These are phyloP conservation scores for Mycena pura DNA, from an alignment of 768 basidiomycete genomes.

Conservation along the genomic window DNA sequence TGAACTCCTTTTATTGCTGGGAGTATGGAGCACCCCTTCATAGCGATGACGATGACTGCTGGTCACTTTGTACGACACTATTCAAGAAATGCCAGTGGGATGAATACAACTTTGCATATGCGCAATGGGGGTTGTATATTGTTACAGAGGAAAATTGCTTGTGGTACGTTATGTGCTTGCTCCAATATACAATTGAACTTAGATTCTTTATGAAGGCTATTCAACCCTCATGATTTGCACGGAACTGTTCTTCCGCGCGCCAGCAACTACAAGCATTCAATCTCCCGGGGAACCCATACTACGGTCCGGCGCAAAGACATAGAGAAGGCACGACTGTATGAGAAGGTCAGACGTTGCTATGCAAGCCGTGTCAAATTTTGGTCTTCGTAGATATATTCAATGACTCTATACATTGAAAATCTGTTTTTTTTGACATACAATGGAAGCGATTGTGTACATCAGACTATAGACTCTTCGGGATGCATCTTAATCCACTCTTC, in stretches of 20 bases:
- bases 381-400: too few species aligned
- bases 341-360: neutral
- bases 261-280: neutral
- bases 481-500: too few species aligned
- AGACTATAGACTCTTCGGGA: too few species aligned
- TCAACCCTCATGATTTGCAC: neutral
- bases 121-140: neutral
- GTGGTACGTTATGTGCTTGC: neutral
- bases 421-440: too few species aligned
- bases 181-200: neutral
- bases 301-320: neutral
- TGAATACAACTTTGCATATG: neutral
- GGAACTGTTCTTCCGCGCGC: neutral
- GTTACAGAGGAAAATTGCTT: neutral
- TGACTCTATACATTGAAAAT: too few species aligned
- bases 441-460: too few species aligned
- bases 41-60: neutral
- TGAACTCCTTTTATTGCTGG: neutral
- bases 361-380: neutral
- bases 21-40: neutral
- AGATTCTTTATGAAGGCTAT: neutral
- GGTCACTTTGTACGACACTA: neutral
- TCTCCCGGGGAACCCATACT: neutral
- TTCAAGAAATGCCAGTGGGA: constrained; percentile 1
- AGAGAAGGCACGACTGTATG: neutral